phyloP scores from a whole-genome alignment of 2,329 filamentous ascomycete genomes.

The Penicillium sclerotiorum region DNA sequence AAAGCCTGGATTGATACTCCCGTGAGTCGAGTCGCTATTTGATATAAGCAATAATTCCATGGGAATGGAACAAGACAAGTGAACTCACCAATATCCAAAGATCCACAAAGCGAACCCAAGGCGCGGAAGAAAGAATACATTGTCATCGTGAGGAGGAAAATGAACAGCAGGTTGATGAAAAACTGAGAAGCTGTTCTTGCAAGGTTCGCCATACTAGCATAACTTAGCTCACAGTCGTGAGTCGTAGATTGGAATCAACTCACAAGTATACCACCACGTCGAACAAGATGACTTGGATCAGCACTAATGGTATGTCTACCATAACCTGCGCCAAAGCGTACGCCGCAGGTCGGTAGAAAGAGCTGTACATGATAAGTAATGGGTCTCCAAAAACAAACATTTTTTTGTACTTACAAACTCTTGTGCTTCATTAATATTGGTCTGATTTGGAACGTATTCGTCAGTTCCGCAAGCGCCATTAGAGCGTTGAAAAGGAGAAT shows the following conservation, averaged over 20 bases:
- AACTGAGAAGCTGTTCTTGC: conserved; percentile 62
- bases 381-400: background rate
- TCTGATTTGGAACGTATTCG: conserved; percentile 62
- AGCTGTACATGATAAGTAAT: conserved; percentile 36
- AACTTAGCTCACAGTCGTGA: background rate
- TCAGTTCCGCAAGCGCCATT: conserved; percentile 63
- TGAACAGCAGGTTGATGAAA: conserved; percentile 61
- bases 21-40: conserved; percentile 51
- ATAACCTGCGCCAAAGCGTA: conserved; percentile 62
- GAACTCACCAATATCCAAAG: conserved; percentile 50
- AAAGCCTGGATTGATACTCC: conserved; percentile 54
- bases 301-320: conserved; percentile 59
- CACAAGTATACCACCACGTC: conserved; percentile 63
- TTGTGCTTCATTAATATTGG: conserved; percentile 72
- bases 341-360: conserved; percentile 66
- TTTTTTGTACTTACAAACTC: conserved; percentile 52
- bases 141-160: conserved; percentile 57
- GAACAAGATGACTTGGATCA: conserved; percentile 62
- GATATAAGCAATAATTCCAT: conserved; percentile 2
- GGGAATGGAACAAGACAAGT: background rate
- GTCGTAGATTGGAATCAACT: background rate
- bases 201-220: conserved; percentile 55
- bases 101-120: conserved; percentile 52
- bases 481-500: conserved; percentile 65
- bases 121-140: conserved; percentile 59